Evolutionary conservation across 768 basidiomycete genomes (phyloP).

Genomic region (Hebeloma cylindrosporum): DNA sequence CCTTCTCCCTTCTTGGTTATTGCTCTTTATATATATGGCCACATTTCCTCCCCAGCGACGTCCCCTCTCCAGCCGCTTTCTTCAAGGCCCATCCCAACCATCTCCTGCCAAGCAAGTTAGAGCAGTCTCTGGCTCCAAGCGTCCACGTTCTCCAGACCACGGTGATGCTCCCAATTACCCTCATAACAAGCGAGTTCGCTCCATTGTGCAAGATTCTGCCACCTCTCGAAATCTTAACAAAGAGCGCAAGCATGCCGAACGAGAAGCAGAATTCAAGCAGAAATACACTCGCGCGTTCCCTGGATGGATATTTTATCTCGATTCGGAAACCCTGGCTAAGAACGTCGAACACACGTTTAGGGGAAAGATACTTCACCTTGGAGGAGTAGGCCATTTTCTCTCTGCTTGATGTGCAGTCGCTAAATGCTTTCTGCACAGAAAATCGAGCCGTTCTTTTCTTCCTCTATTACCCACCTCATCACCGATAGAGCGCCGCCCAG

Average conservation of each 20-base stretch:
- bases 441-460: conserved; percentile 88
- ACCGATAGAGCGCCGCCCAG: conserved; percentile 52
- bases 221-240: conserved; percentile 15
- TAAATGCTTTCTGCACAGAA: conserved; percentile 44
- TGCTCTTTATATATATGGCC: conserved; percentile 16
- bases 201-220: conserved; percentile 5
- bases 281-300: conserved; percentile 90
- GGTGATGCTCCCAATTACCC: conserved; percentile 10
- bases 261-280: conserved; percentile 69
- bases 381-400: conserved; percentile 61
- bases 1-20: conserved; percentile 17
- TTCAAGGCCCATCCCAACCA: conserved; percentile 16
- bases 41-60: conserved; percentile 18
- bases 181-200: conserved; percentile 21
- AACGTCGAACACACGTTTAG: conserved; percentile 44
- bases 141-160: conserved; percentile 30
- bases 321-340: conserved; percentile 47
- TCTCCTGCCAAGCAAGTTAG: conserved; percentile 19
- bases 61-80: conserved; percentile 19
- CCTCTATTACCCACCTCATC: conserved; percentile 84
- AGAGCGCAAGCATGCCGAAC: conserved; percentile 49
- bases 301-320: conserved; percentile 82
- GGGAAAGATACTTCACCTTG: conserved; percentile 61
- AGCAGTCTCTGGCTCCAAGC: conserved; percentile 26
- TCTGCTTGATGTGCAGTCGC: conserved; percentile 4